Evolutionary conservation across 306 rosid genomes (phyloP).

Genomic region (Trichosanthes truncata): DNA sequence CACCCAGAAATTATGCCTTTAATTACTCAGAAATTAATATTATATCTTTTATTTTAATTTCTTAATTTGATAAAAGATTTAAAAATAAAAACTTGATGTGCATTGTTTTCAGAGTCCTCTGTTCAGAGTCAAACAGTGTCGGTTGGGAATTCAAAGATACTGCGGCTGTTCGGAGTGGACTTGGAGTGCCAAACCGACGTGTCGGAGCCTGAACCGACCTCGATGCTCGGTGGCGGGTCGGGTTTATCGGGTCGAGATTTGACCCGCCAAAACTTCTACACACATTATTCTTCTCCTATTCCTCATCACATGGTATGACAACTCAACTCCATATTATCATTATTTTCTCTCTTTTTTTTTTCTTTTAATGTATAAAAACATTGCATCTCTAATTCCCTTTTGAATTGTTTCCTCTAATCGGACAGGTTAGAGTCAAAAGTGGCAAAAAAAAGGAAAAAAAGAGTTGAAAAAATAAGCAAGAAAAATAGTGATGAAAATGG

Average conservation of each 20-base stretch:
- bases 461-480: neutral
- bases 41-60: neutral
- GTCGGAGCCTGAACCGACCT: constrained; percentile 35
- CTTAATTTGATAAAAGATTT: neutral
- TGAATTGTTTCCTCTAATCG: constrained; percentile 22
- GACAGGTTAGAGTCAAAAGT: constrained; percentile 21
- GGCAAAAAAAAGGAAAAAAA: neutral
- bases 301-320: constrained; percentile 54
- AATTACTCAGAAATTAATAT: neutral
- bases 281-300: constrained; percentile 24
- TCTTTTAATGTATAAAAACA: neutral
- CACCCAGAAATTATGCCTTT: neutral
- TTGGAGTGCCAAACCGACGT: constrained; percentile 63
- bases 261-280: constrained; percentile 18
- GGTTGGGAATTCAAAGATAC: constrained; percentile 50
- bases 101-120: constrained; percentile 42
- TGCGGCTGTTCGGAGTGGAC: constrained; percentile 90
- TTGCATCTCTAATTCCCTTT: neutral
- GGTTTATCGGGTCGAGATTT: constrained; percentile 36
- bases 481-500: neutral
- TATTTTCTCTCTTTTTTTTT: neutral
- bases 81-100: neutral
- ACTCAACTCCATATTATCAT: neutral
- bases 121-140: constrained; percentile 32
- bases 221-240: constrained; percentile 33